Evolutionary conservation across 345 rosid species (phyloP).

Genomic region (Gossypium herbaceum): DNA sequence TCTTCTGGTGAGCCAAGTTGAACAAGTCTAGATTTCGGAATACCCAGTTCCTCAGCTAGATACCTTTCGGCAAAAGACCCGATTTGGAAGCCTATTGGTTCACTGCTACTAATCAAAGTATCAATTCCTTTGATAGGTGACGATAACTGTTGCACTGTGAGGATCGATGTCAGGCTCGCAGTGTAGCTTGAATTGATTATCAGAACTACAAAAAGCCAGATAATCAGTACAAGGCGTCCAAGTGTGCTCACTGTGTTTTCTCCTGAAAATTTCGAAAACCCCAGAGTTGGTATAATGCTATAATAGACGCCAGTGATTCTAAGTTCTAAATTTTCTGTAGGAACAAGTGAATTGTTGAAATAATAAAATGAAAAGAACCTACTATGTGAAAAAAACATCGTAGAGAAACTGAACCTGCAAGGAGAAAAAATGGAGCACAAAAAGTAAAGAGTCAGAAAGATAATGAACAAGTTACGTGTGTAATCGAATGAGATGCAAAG

Average conservation of each 20-base stretch:
- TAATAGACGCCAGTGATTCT: background rate
- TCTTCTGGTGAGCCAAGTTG: constrained; percentile 80
- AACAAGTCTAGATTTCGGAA: constrained; percentile 69
- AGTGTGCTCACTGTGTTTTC: constrained; percentile 81
- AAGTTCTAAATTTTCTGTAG: background rate
- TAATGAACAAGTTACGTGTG: background rate
- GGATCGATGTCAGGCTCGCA: constrained; percentile 92
- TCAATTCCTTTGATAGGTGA: constrained; percentile 88
- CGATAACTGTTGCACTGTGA: constrained; percentile 80
- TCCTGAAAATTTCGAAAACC: constrained; percentile 50
- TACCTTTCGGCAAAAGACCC: constrained; percentile 84
- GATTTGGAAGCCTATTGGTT: constrained; percentile 61
- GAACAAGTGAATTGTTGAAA: background rate
- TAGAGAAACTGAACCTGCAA: constrained; percentile 90
- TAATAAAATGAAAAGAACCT: constrained; percentile 31
- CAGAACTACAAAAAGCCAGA: constrained; percentile 89
- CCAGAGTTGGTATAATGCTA: background rate
- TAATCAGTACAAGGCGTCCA: constrained; percentile 68
- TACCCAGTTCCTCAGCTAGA: constrained; percentile 63
- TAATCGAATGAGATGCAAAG: background rate
- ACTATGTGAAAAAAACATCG: constrained; percentile 89
- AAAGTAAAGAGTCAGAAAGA: constrained; percentile 2
- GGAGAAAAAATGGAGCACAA: background rate
- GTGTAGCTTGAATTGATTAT: constrained; percentile 91
- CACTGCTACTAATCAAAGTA: constrained; percentile 50